Evolutionary conservation across 805 yeast genomes (phyloP).

Genomic region (Maudiozyma serrabonitensis): DNA sequence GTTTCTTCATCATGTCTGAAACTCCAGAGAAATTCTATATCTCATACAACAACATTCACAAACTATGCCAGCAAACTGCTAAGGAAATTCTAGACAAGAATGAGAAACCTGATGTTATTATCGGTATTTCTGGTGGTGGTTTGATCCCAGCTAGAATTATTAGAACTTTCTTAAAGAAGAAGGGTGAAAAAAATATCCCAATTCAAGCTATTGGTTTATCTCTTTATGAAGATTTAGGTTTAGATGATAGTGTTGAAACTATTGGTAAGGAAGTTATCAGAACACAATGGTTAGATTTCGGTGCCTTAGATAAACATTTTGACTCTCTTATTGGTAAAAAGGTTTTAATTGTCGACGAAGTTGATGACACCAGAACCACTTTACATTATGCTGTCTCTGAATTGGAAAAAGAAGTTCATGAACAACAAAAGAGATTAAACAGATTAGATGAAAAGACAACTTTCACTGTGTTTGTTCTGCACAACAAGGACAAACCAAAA

Average conservation of each 20-base stretch:
- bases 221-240: conserved; percentile 48
- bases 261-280: conserved; percentile 76
- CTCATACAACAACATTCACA: conserved; percentile 74
- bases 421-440: conserved; percentile 50
- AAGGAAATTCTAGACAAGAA: conserved; percentile 35
- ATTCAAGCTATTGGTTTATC: conserved; percentile 64
- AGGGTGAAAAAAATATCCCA: conserved; percentile 56
- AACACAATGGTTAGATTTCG: conserved; percentile 86
- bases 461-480: conserved; percentile 71
- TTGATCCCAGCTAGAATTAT: conserved; percentile 60
- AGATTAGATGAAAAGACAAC: conserved; percentile 51
- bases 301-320: conserved; percentile 56
- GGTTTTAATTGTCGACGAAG: conserved; percentile 79
- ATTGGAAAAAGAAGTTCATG: conserved; percentile 47
- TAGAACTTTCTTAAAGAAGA: conserved; percentile 49
- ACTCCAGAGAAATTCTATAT: conserved; percentile 44
- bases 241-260: conserved; percentile 33
- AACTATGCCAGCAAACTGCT: conserved; percentile 66
- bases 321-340: conserved; percentile 74
- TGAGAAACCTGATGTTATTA: conserved; percentile 44
- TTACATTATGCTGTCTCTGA: conserved; percentile 76
- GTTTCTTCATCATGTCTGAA: not conserved
- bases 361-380: conserved; percentile 87
- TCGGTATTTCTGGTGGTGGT: conserved; percentile 70
- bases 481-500: conserved; percentile 76